phyloP scores from a whole-genome alignment of 768 basidiomycete genomes.

The Termitomyces sp. region DNA sequence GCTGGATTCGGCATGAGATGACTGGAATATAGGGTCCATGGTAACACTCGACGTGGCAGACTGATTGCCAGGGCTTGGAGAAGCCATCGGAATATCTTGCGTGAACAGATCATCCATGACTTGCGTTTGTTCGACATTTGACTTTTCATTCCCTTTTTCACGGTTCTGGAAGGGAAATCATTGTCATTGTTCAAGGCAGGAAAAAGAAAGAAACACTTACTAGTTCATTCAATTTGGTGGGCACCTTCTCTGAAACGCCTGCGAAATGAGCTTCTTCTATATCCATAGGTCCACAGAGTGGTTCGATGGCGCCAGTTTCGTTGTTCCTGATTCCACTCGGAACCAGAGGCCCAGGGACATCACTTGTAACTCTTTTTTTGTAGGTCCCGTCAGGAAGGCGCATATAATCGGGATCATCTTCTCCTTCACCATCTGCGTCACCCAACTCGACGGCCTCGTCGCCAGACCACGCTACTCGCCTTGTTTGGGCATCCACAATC shows the following conservation, averaged over 20 bases:
- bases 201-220: conserved; percentile 34
- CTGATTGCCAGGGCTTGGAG: conserved; percentile 4
- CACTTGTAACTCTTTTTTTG: conserved; percentile 9
- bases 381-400: conserved; percentile 34
- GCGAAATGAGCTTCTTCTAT: conserved; percentile 43
- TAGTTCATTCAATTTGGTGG: conserved; percentile 52
- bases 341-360: conserved; percentile 22
- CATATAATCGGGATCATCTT: conserved; percentile 49
- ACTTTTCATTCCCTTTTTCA: not conserved
- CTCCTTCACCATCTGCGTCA: conserved; percentile 58
- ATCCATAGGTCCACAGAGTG: conserved; percentile 29
- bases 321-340: conserved; percentile 60
- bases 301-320: conserved; percentile 47
- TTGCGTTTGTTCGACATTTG: conserved; percentile 47
- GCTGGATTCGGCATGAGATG: not conserved
- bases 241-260: conserved; percentile 49
- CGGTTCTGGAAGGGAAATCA: conserved; percentile 7
- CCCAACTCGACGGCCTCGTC: conserved; percentile 45
- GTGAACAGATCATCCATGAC: conserved; percentile 10
- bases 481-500: conserved; percentile 52
- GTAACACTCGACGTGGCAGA: conserved; percentile 1
- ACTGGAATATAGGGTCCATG: conserved; percentile 5
- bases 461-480: conserved; percentile 66
- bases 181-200: not conserved
- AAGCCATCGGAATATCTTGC: conserved; percentile 8